A percentile compares a stretch with the other conserved stretches of the same genome.
Evolutionary conservation across 2,329 filamentous ascomycete species (phyloP).

Genomic region (Cadophora luteo-olivacea): DNA sequence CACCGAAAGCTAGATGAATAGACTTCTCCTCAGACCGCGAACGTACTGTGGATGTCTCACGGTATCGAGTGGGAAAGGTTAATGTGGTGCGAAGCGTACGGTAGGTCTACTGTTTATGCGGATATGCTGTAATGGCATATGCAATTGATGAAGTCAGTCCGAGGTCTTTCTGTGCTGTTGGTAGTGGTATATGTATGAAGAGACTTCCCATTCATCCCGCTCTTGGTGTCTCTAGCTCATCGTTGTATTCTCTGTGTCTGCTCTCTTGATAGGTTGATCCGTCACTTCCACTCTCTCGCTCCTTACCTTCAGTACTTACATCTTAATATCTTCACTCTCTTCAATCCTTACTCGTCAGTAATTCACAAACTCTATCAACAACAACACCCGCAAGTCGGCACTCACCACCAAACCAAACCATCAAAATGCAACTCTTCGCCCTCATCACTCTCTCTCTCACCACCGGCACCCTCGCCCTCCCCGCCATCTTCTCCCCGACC

Average conservation of each 20-base stretch:
- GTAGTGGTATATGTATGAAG: neutral
- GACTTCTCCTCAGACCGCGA: constrained; percentile 8
- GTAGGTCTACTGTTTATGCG: too few species aligned
- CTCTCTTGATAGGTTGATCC: constrained; percentile 12
- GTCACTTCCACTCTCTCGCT: neutral
- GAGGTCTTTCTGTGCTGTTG: neutral
- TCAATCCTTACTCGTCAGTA: neutral
- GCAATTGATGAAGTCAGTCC: neutral
- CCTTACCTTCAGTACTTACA: neutral
- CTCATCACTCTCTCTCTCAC: neutral
- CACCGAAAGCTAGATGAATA: neutral
- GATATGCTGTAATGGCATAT: neutral
- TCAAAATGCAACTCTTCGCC: constrained; percentile 18
- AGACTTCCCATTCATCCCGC: neutral
- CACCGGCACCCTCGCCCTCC: constrained; percentile 11
- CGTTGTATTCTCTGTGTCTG: too few species aligned
- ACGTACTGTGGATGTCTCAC: neutral
- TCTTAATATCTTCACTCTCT: neutral
- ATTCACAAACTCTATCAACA: neutral
- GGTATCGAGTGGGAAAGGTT: neutral
- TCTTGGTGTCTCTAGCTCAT: neutral
- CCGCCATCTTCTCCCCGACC: neutral
- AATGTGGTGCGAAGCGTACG: neutral
- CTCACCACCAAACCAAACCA: neutral
- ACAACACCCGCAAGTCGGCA: neutral